A percentile compares a stretch with the other conserved stretches of the same genome.
These are phyloP conservation scores for Psilocybe tampanensis DNA, from an alignment of 768 basidiomycete species.

Conservation along the genomic window DNA sequence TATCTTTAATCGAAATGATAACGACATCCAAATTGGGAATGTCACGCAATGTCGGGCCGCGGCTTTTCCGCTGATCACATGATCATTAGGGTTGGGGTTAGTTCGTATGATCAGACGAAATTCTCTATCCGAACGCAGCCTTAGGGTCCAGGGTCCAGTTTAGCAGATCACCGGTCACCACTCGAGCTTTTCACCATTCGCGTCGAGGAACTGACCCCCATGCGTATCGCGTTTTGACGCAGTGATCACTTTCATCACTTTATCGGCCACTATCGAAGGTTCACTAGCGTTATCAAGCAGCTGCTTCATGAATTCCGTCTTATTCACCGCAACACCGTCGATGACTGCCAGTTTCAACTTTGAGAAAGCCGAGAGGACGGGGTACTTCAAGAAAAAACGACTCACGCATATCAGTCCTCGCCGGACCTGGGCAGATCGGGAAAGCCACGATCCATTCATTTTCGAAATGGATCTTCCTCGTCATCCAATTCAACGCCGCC, in stretches of 20 bases:
- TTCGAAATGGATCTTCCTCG: slow-evolving; percentile 8
- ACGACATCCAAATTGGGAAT: too few relatives aligned
- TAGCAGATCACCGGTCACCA: too few relatives aligned
- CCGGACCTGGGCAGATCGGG: neutral
- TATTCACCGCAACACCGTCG: neutral
- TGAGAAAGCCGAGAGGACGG: too few relatives aligned
- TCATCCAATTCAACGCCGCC: slow-evolving; percentile 3
- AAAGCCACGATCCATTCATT: slow-evolving; percentile 1
- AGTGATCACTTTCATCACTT: neutral
- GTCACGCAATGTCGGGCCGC: too few relatives aligned
- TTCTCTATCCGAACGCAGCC: too few relatives aligned
- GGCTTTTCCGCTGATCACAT: too few relatives aligned
- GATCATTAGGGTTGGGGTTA: too few relatives aligned
- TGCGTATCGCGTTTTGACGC: neutral
- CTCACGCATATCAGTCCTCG: neutral
- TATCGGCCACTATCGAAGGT: neutral
- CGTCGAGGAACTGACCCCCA: neutral
- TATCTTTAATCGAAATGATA: too few relatives aligned
- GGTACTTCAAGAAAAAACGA: neutral
- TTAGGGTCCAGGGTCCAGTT: too few relatives aligned
- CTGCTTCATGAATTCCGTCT: neutral
- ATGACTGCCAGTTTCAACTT: neutral
- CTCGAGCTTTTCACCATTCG: neutral
- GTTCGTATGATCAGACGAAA: too few relatives aligned
- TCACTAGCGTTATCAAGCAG: neutral